Evolutionary conservation across 225 moss, liverwort and hornwort genomes (phyloP), one percentile per base, ranked within the genome.

Genomic region (Takakia lepidozioides): DNA sequence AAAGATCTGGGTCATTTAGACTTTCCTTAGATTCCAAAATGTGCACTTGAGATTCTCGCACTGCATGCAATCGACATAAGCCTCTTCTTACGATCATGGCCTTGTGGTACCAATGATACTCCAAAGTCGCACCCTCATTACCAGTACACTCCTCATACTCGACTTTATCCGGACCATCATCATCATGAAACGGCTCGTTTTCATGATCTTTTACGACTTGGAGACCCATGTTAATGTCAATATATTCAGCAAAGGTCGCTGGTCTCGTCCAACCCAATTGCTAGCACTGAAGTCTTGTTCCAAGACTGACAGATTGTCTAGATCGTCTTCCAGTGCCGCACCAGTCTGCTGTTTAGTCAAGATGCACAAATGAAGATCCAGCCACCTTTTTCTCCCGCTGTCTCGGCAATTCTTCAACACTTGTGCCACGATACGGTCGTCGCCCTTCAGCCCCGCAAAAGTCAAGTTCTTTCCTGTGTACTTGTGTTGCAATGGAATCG

Each of bases 31-130:
- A n/a, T n/a, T n/a, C n/a, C n/a, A n/a, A n/a, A n/a, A n/a, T n/a
- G n/a, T 10, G 39, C 29, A 19, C 35, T 18, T 19, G 52, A 19
- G 19, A 19, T 15, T 11, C 35, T 23, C 28, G 8, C 39, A 14
- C 10, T 30, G 18, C 52, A 37, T 17, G 52, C 52, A 30, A 20
- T 30, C 3, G n/a, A 38, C 8, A 57, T 9, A 5, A 56, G n/a
- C n/a, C n/a, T n/a, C n/a, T n/a, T n/a, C n/a, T n/a, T n/a, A 14
- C 64, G 2, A 69, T 20, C 57, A 57, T 32, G 5, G 52, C 64
- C 39, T 17, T 14, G 39, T 58, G 24, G 19, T 64, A 58, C 17
- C 63, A 58, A n/a, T n/a, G n/a, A 14, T 44, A 47, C 2, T 53
- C 45, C 2, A 51, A 17, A 18, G 22, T 38, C 1, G 58, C 25